Conservation (phyloP, 345 rosid genomes). For the Ceriops zippeliana region DNA sequence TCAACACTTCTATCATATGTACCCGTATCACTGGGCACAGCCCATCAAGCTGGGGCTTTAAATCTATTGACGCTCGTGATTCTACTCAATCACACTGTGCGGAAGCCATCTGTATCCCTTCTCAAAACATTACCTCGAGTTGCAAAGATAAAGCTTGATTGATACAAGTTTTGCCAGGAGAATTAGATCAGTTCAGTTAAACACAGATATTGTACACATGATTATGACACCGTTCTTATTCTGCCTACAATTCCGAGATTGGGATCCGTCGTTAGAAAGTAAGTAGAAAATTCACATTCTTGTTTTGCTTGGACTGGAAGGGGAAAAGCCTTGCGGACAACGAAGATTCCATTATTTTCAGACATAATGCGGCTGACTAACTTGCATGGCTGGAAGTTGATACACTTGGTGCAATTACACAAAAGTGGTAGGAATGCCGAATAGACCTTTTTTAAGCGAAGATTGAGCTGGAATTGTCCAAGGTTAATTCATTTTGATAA, state of each 20-base stretch:
- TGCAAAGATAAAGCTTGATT: conserved; percentile 31
- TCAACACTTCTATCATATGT: conserved; percentile 86
- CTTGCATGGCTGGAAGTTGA: too few relatives aligned
- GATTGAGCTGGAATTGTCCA: too few relatives aligned
- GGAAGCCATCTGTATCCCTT: conserved; percentile 70
- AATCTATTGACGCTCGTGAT: conserved; percentile 74
- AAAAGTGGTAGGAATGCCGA: too few relatives aligned
- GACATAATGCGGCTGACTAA: too few relatives aligned
- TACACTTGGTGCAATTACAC: too few relatives aligned
- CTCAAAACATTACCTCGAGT: conserved; percentile 76
- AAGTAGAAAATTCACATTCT: neutral
- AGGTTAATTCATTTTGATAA: too few relatives aligned
- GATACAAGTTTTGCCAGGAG: neutral
- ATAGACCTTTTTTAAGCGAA: too few relatives aligned
- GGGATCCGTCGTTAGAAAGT: neutral
- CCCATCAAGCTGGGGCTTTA: conserved; percentile 85
- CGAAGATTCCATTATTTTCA: too few relatives aligned
- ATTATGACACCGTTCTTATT: neutral
- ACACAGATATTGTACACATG: neutral
- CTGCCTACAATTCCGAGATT: neutral
- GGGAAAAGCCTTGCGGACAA: too few relatives aligned
- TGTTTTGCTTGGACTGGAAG: too few relatives aligned
- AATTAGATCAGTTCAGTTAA: neutral
- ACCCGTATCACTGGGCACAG: conserved; percentile 74
- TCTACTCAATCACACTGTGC: conserved; percentile 71